A percentile compares a stretch with the other conserved stretches of the same genome.
Evolutionary conservation across 345 rosid species (phyloP).

Genomic region (Trapa incisa): DNA sequence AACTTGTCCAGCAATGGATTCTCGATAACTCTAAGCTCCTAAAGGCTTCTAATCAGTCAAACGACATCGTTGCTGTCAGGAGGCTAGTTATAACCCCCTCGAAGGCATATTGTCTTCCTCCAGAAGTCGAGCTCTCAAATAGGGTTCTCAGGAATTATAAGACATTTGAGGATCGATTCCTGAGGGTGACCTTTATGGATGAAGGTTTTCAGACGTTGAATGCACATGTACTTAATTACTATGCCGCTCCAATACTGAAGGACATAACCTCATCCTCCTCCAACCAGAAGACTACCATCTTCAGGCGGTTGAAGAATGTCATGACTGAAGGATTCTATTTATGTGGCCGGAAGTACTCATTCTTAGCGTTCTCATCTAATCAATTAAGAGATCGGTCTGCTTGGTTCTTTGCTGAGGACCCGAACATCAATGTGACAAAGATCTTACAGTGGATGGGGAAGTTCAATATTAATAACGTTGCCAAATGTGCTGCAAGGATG

Average conservation of each 20-base stretch:
- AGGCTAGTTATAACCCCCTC: slow-evolving; percentile 74
- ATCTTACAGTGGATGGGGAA: slow-evolving; percentile 76
- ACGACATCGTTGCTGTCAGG: slow-evolving; percentile 52
- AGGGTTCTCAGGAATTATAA: slow-evolving; percentile 65
- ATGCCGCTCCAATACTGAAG: slow-evolving; percentile 55
- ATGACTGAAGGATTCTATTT: slow-evolving; percentile 59
- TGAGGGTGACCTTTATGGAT: slow-evolving; percentile 87
- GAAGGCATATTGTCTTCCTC: slow-evolving; percentile 73
- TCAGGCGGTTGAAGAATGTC: slow-evolving; percentile 53
- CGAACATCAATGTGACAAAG: slow-evolving; percentile 24
- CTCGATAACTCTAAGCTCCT: slow-evolving; percentile 41
- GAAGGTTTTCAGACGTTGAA: slow-evolving; percentile 74
- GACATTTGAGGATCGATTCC: slow-evolving; percentile 52
- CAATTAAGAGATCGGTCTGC: slow-evolving; percentile 86
- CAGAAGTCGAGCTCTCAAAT: slow-evolving; percentile 90
- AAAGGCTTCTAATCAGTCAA: slow-evolving; percentile 27
- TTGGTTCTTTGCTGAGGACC: slow-evolving; percentile 86
- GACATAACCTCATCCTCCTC: slow-evolving; percentile 34
- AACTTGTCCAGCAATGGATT: slow-evolving; percentile 57
- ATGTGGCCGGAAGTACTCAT: slow-evolving; percentile 69
- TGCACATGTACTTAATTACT: slow-evolving; percentile 43
- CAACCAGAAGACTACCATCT: slow-evolving; percentile 57
- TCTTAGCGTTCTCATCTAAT: slow-evolving; percentile 86
- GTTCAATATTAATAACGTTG: slow-evolving; percentile 47
- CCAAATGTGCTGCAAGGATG: slow-evolving; percentile 93